Base-by-base conservation (phyloP, 2,329 filamentous ascomycete species). In the Phyllachora maydis region DNA sequence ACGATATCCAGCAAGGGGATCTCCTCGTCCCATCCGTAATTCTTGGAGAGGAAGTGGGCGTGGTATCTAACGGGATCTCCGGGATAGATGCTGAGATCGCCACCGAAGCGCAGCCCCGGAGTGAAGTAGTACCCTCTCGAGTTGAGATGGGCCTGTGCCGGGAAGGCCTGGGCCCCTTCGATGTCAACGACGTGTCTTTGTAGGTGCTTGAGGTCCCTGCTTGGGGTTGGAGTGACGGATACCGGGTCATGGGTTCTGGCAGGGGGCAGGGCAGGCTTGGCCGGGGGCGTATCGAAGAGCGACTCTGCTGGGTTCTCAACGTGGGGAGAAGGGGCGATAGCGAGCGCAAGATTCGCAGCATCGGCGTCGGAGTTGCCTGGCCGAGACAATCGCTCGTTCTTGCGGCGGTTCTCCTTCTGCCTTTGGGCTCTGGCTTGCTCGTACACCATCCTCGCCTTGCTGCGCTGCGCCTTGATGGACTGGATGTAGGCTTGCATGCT, bases 1-100 rank as follows among this genome's bases (percentile, higher is more conserved):
- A 95, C 73, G 9, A 98, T 54, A 34, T 92, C 77, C 34, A 93
- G 60, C 38, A 95, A 54, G 18, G 76, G 64, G 27, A 98, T 73
- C 35, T 82, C 68, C 37, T 92, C 67, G 30, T 93, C 70, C 81
- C 82, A 95, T n/a, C 59, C 68, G 35, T 76, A 67, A 16, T 76
- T 69, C n/a, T 73, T 75, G 6, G 74, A 78, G 36, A 92, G 62
- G 44, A 92, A 95, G 45, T 98, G 88, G 21, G 81, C 88, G 47
- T 98, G 88, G 44, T 90, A 98, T 8, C 88, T 72, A 24, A 98
- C 56, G 1, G 88, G 82, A 43, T 98, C 88, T 21, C 88, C 88
- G 0, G 88, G 88, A 38, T 98, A 98, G 4, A 90, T 79, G 35
- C 82, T 81, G 48, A 91, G 93, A 39, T 88, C 70, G 37, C 83